Evolutionary conservation across 2,329 filamentous ascomycete species (phyloP).

Genomic region (Hymenoscyphus occultus): DNA sequence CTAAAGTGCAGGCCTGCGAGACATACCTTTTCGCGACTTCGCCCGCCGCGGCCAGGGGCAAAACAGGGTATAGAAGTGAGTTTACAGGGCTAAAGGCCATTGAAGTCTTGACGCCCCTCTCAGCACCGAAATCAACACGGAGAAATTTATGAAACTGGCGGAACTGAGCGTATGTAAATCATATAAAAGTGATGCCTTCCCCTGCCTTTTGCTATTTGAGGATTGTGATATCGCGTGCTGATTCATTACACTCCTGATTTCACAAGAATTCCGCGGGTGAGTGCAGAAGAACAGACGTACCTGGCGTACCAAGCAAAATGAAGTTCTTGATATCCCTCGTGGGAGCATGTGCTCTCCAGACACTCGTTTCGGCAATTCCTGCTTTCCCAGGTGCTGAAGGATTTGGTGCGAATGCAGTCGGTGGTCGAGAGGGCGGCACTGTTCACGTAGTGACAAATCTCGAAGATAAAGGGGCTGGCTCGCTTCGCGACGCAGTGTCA

Average conservation of each 20-base stretch:
- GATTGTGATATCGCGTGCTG: no score
- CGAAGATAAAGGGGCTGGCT: constrained; percentile 44
- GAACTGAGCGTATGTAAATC: no score
- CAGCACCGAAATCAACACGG: no score
- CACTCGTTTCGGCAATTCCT: background rate
- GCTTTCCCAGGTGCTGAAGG: constrained; percentile 48
- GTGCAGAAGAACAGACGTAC: background rate
- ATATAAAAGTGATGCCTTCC: no score
- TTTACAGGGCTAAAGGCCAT: no score
- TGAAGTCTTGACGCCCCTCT: no score
- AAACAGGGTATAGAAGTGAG: no score
- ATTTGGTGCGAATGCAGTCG: constrained; percentile 45
- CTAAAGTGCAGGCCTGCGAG: no score
- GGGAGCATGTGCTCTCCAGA: background rate
- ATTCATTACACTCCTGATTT: background rate
- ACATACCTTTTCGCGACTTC: no score
- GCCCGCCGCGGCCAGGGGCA: no score
- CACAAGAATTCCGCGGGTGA: background rate
- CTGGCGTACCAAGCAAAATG: background rate
- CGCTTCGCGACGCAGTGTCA: constrained; percentile 47
- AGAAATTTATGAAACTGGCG: no score
- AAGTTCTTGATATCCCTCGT: background rate
- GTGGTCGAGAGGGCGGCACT: constrained; percentile 39
- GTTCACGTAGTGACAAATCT: constrained; percentile 46
- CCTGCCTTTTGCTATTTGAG: no score